phyloP scores from a whole-genome alignment of 345 rosid species.

The Eucalyptus fibrosa region DNA sequence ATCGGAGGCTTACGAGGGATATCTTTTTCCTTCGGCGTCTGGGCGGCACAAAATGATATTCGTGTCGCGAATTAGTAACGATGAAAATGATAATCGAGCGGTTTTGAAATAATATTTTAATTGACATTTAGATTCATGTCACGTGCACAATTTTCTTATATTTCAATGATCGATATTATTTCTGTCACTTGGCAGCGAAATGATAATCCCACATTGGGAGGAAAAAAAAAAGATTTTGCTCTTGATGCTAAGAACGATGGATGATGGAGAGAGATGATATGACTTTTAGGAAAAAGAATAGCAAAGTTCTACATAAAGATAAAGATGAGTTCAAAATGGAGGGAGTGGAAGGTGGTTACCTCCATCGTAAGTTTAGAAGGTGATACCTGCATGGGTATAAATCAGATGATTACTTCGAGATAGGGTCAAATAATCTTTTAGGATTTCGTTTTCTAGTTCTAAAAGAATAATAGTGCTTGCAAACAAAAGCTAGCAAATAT shows the following conservation, averaged over 20 bases:
- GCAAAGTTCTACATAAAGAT: background rate
- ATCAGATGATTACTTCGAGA: background rate
- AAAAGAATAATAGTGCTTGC: background rate
- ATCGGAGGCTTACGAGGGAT: no score
- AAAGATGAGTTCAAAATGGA: background rate
- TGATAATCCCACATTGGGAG: background rate
- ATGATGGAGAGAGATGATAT: background rate
- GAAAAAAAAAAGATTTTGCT: no score
- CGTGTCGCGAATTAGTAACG: rapidly evolving
- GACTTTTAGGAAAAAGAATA: background rate
- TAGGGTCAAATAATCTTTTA: background rate
- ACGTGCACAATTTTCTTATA: background rate
- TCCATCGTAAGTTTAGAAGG: background rate
- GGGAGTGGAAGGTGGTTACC: background rate
- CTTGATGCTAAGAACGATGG: no score
- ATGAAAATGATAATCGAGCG: background rate
- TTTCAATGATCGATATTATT: background rate
- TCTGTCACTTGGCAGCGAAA: rapidly evolving
- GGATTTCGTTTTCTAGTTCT: background rate
- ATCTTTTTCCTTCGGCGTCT: background rate
- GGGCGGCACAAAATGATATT: background rate
- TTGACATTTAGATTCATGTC: background rate
- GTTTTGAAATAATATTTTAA: background rate
- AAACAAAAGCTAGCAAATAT: background rate
- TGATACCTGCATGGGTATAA: background rate